Conservation (phyloP, 441 rosid genomes). For the Manihot esculenta region DNA sequence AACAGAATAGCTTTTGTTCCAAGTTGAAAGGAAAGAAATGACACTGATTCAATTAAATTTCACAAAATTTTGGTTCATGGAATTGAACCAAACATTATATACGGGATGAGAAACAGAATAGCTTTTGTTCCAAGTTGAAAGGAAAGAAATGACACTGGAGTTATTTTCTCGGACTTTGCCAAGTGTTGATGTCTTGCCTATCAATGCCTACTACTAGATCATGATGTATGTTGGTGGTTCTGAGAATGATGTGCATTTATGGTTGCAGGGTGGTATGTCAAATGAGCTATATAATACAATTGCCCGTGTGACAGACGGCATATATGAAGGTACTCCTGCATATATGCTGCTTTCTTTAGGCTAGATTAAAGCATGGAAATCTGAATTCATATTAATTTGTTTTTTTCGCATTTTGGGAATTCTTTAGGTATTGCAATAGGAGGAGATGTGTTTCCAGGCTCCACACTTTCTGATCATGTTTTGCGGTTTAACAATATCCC, state of each 20-base stretch:
- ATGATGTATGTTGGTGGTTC: constrained; percentile 8
- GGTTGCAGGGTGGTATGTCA: constrained; percentile 91
- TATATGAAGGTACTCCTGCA: constrained; percentile 67
- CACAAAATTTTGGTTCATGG: too few relatives aligned
- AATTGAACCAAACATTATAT: too few relatives aligned
- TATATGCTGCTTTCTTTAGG: constrained; percentile 16
- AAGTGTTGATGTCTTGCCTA: not conserved
- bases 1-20: not conserved
- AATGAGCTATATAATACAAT: constrained; percentile 87
- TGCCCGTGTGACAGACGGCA: constrained; percentile 95
- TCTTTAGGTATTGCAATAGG: constrained; percentile 86
- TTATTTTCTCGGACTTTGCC: not conserved
- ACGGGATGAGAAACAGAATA: not conserved
- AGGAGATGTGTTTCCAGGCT: constrained; percentile 97
- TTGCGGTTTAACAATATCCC: constrained; percentile 95
- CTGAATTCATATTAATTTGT: constrained; percentile 9
- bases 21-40: not conserved
- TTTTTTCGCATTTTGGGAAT: constrained; percentile 27
- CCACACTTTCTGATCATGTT: constrained; percentile 89
- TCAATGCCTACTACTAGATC: not conserved
- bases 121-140: not conserved
- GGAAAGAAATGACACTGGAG: not conserved
- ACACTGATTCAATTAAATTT: too few relatives aligned
- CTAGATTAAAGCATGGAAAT: constrained; percentile 18
- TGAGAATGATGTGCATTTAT: constrained; percentile 13